A percentile compares a stretch with the other conserved stretches of the same genome.
Evolutionary conservation across 805 yeast species (phyloP).

Genomic region (Huiozyma sinensis): DNA sequence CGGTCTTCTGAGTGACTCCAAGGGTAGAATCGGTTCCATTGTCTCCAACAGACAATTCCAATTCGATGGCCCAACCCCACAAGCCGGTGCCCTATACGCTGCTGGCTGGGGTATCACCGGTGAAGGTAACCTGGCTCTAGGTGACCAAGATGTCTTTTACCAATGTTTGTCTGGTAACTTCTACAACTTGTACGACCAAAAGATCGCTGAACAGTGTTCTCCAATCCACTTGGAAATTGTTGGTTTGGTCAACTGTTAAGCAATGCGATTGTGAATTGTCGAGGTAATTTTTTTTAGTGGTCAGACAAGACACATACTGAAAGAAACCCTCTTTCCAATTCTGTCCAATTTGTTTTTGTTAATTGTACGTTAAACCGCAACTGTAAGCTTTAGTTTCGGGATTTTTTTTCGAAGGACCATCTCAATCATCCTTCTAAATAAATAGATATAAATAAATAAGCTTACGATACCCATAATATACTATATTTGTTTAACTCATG

Average conservation of each 20-base stretch:
- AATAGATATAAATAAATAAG: too few species aligned
- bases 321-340: too few species aligned
- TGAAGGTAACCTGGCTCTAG: constrained; percentile 49
- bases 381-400: too few species aligned
- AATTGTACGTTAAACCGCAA: too few species aligned
- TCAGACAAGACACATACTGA: too few species aligned
- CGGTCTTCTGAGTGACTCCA: constrained; percentile 39
- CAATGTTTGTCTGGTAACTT: constrained; percentile 58
- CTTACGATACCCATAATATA: too few species aligned
- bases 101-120: constrained; percentile 46
- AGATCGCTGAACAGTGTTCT: constrained; percentile 43
- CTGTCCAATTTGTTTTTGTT: too few species aligned
- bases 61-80: constrained; percentile 68
- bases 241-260: constrained; percentile 32
- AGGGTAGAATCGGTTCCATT: constrained; percentile 56
- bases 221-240: constrained; percentile 44
- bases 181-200: constrained; percentile 55
- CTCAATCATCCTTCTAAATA: too few species aligned
- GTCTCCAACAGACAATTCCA: constrained; percentile 67
- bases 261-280: neutral
- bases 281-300: too few species aligned
- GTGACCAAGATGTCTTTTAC: constrained; percentile 45
- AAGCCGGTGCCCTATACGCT: constrained; percentile 53
- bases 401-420: too few species aligned
- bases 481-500: too few species aligned